Evolutionary conservation across 176 grass and related monocot species (phyloP).

Genomic region (Poa pratensis): DNA sequence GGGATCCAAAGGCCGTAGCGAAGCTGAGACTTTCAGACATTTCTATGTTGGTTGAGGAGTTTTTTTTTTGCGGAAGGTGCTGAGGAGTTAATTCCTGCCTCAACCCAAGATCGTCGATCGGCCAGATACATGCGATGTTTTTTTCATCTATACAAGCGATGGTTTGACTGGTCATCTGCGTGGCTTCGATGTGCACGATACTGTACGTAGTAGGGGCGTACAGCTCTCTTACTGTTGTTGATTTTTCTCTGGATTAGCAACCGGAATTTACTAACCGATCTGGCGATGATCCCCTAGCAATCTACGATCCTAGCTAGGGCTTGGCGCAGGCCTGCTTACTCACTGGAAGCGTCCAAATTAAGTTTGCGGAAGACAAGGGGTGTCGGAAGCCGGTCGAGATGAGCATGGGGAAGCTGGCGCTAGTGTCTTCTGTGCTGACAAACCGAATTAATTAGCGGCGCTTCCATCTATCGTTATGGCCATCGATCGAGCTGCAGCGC

Average conservation of each 20-base stretch:
- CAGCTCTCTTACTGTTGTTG: not conserved
- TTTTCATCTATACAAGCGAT: no score
- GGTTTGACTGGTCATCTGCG: not conserved
- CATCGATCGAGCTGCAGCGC: no score
- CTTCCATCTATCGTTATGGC: no score
- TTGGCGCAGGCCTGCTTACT: not conserved
- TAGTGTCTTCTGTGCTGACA: not conserved
- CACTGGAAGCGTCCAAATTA: constrained; percentile 26
- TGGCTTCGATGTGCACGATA: not conserved
- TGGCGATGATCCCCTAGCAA: constrained; percentile 43
- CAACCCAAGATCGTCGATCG: no score
- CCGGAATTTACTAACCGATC: constrained; percentile 14
- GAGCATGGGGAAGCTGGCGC: not conserved
- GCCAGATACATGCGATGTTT: no score
- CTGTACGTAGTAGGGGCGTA: not conserved
- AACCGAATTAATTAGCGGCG: not conserved
- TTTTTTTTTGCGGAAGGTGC: no score
- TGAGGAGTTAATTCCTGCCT: no score
- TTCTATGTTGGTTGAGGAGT: no score
- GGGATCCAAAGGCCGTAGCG: no score
- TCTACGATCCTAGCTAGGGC: not conserved
- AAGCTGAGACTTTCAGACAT: no score
- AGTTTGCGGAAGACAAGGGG: constrained; percentile 45
- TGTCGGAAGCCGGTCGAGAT: constrained; percentile 33
- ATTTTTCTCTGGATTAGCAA: constrained; percentile 43